Base-by-base conservation (phyloP, 768 basidiomycete species). In the Hygrophoropsis aurantiaca region DNA sequence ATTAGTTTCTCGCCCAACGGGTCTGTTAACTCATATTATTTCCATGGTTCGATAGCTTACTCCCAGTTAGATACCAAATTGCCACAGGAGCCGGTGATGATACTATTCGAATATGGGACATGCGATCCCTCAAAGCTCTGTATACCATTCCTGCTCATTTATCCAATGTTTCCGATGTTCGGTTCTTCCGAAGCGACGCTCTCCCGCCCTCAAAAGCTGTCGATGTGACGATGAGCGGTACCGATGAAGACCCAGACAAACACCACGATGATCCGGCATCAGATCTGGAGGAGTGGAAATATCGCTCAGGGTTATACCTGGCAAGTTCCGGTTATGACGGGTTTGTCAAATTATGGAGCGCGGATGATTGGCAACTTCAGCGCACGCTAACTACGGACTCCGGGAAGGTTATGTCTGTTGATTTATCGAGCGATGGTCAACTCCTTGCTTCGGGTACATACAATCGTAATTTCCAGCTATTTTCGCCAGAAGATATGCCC, bases 321-420 rank as follows among this genome's bases (percentile, higher is more conserved):
- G 94, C 90, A 3, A 92, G 90, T 55, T 75, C 90, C 3, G 94
- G 97, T 3, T 98, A 97, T 64, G 97, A 99, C 61, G 92, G 93
- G 4, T 81, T 87, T 47, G 90, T 99, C 61, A 94, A 97, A 65
- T 60, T 99, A 46, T 99, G 97, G 97, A 90, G 87, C 59, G 90
- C 94, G 39, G 97, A 98, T 62, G 97, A 99, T 60, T 99, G 97
- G 97, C 93, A 92, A 58, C 71, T 94, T 36, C 76, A 97, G 42
- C 80, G 85, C 52, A 88, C 88, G 36, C 74, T 99, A 48, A 84
- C 92, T 42, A 94, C 93, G 18, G 95, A 98, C 61, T 86, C 88
- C 21, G 93, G 94, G n/a, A 98, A 97, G 68, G 94, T 97, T 50
- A 99, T 98, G 97, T 91, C 90, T 6, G 94, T 97, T 9, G 97